phyloP scores from a whole-genome alignment of 108 stramenopile species.

The Cyclotella cryptica region DNA sequence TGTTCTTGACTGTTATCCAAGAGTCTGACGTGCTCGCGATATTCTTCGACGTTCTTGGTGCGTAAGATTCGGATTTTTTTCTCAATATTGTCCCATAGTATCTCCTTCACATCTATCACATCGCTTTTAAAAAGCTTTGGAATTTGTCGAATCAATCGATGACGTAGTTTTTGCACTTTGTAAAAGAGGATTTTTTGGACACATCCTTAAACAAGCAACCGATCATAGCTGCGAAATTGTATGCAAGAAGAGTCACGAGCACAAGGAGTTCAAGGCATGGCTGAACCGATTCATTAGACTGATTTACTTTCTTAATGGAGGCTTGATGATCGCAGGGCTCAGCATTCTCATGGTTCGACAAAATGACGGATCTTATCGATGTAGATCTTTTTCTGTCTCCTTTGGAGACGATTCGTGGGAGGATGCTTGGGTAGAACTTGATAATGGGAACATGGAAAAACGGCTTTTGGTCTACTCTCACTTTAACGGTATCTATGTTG shows the following conservation, averaged over 20 bases:
- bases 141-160: slow-evolving; percentile 21
- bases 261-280: neutral
- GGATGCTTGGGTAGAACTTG: slow-evolving; percentile 1
- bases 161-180: slow-evolving; percentile 18
- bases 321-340: slow-evolving; percentile 4
- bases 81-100: neutral
- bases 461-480: slow-evolving; percentile 33
- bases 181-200: slow-evolving; percentile 24
- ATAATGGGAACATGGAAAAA: slow-evolving; percentile 5
- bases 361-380: slow-evolving; percentile 13
- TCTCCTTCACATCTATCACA: neutral
- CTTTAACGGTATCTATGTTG: slow-evolving; percentile 43
- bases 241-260: neutral
- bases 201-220: slow-evolving; percentile 8
- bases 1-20: slow-evolving; percentile 16
- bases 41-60: slow-evolving; percentile 24
- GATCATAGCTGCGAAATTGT: neutral
- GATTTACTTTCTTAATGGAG: slow-evolving; percentile 17
- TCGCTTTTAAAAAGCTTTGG: neutral
- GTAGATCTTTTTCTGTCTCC: slow-evolving; percentile 1
- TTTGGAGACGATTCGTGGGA: slow-evolving; percentile 49
- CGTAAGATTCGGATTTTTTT: neutral
- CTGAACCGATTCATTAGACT: slow-evolving; percentile 15
- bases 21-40: slow-evolving; percentile 11
- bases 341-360: slow-evolving; percentile 6